These are phyloP conservation scores for Vitis rotundifolia DNA, from an alignment of 164 flowering plant genomes.

Conservation along the genomic window DNA sequence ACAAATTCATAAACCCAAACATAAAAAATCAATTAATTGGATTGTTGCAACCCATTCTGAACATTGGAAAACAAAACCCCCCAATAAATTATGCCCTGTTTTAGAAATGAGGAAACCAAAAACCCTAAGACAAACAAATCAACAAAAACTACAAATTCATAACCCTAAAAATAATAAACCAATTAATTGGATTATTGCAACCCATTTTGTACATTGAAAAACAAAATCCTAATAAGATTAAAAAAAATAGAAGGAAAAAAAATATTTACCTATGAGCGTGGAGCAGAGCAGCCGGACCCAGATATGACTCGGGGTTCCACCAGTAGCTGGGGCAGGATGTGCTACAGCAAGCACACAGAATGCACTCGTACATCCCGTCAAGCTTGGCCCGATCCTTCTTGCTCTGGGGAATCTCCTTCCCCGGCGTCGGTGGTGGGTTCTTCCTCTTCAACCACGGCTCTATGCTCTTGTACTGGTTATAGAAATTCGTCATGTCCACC, in stretches of 20 bases:
- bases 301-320: constrained; percentile 97
- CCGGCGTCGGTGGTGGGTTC: constrained; percentile 43
- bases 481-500: constrained; percentile 98
- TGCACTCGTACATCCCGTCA: constrained; percentile 99
- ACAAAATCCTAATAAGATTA: not conserved
- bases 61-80: too few species aligned
- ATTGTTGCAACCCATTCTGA: too few species aligned
- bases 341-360: constrained; percentile 93
- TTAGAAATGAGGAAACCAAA: too few species aligned
- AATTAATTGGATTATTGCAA: too few species aligned
- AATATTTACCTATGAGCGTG: constrained; percentile 80
- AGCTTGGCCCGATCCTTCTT: constrained; percentile 90
- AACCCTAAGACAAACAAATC: too few species aligned
- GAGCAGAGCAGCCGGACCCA: constrained; percentile 98
- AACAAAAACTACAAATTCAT: too few species aligned
- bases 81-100: too few species aligned
- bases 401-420: constrained; percentile 84
- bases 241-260: not conserved
- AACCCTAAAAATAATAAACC: too few species aligned
- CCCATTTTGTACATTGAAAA: not conserved
- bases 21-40: too few species aligned
- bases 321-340: constrained; percentile 98
- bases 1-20: too few species aligned
- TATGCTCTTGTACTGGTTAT: constrained; percentile 95
- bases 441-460: constrained; percentile 99